Evolutionary conservation across 768 basidiomycete genomes (phyloP).

Genomic region (Hemileccinum impolitum): DNA sequence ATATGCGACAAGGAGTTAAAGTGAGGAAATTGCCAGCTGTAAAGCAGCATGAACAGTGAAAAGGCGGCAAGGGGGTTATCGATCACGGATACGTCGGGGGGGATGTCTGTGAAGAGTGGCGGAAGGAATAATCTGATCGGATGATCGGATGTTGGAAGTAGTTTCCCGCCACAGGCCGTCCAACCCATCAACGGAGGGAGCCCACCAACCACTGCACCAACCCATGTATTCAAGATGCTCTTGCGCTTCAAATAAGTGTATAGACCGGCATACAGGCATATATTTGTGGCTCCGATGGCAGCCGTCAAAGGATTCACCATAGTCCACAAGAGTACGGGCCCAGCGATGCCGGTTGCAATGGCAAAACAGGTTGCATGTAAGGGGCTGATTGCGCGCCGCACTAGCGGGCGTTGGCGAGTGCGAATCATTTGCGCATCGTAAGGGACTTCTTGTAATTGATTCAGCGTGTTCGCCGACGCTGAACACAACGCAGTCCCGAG

Average conservation of each 20-base stretch:
- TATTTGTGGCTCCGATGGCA: conserved; percentile 75
- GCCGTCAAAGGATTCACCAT: conserved; percentile 89
- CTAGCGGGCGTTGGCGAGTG: conserved; percentile 84
- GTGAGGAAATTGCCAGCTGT: conserved; percentile 98
- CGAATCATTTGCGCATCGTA: conserved; percentile 96
- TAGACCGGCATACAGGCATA: conserved; percentile 83
- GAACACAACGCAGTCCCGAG: conserved; percentile 88
- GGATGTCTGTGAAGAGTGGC: conserved; percentile 44
- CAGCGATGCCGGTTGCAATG: conserved; percentile 67
- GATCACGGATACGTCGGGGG: conserved; percentile 47
- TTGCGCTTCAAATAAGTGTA: conserved; percentile 94
- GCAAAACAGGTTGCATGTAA: conserved; percentile 84
- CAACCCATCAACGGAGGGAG: conserved; percentile 97
- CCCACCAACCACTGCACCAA: conserved; percentile 88
- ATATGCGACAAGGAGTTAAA: conserved; percentile 93
- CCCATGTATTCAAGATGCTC: conserved; percentile 86
- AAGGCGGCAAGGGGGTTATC: conserved; percentile 83
- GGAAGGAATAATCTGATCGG: conserved; percentile 62
- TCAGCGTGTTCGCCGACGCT: conserved; percentile 91
- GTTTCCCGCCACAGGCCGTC: conserved; percentile 85
- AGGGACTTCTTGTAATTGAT: conserved; percentile 92
- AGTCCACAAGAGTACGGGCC: conserved; percentile 72
- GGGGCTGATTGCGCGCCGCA: conserved; percentile 78
- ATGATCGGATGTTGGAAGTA: conserved; percentile 63
- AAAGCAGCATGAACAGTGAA: conserved; percentile 80